Evolutionary conservation across 1,284 basidiomycete species (phyloP).

Genomic region (Porodaedalea pini): DNA sequence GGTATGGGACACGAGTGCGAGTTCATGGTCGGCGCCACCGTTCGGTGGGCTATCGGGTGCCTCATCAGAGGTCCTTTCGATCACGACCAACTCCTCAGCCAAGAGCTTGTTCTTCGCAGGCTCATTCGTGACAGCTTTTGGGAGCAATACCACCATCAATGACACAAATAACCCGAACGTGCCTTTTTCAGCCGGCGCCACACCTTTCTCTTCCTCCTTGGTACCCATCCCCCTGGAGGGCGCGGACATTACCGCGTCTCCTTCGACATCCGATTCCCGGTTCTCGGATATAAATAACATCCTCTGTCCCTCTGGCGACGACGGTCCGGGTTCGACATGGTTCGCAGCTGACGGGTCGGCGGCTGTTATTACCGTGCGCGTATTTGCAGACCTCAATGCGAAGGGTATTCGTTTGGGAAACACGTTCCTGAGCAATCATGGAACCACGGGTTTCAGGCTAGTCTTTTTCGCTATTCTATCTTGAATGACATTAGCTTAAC

Average conservation of each 20-base stretch:
- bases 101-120: slow-evolving; percentile 84
- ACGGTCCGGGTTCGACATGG: slow-evolving; percentile 84
- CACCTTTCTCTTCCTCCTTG: slow-evolving; percentile 86
- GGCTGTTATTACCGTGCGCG: slow-evolving; percentile 72
- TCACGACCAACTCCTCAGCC: slow-evolving; percentile 69
- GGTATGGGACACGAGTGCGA: slow-evolving; percentile 66
- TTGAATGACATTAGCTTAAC: not conserved
- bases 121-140: slow-evolving; percentile 75
- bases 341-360: slow-evolving; percentile 70
- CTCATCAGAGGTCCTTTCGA: slow-evolving; percentile 67
- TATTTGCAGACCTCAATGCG: slow-evolving; percentile 68
- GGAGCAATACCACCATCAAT: slow-evolving; percentile 58
- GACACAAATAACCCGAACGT: slow-evolving; percentile 73
- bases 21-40: slow-evolving; percentile 71
- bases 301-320: slow-evolving; percentile 78
- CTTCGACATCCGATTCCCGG: slow-evolving; percentile 59
- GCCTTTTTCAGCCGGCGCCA: slow-evolving; percentile 71
- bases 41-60: slow-evolving; percentile 82
- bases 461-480: slow-evolving; percentile 26
- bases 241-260: slow-evolving; percentile 66
- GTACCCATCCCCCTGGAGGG: slow-evolving; percentile 77
- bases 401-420: slow-evolving; percentile 88
- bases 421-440: slow-evolving; percentile 76
- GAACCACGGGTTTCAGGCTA: slow-evolving; percentile 84
- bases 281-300: slow-evolving; percentile 74